Base-by-base conservation (phyloP, 805 yeast genomes). In the Pichia pseudocactophila region DNA sequence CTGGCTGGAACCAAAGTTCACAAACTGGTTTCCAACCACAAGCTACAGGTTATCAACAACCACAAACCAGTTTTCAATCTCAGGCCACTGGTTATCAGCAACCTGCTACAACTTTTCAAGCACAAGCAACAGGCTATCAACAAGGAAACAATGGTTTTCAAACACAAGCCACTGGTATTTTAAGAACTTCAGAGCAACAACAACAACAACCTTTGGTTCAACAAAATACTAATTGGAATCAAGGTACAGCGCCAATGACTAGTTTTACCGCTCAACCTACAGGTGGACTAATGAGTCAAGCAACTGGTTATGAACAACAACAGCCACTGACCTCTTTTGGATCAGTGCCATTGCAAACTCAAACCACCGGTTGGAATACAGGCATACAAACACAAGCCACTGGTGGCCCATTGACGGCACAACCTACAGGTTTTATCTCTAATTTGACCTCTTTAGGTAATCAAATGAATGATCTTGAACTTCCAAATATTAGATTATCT, bases 401-500 rank as follows among this genome's bases (percentile, higher is more conserved):
- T 12, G 39, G 40, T 34, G 40, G 43, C 31, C 61, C 56, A 16
- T 47, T 69, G 40, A 61, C 62, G 35, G 53, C 68, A 8, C 74
- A 65, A 50, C 71, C 67, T 37, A 71, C 78, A 13, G 77, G 79
- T 4, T 69, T 65, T 40, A 66, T 69, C 22, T 59, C 67, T 15
- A 44, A 62, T 9, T 46, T 56, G 36, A 36, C 49, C 13, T 22
- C 32, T 15, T 5, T 39, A 15, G 47, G 50, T 15, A 31, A 48
- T 4, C 50, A 50, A 13, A 78, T 80, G 56, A 69, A 63, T 32
- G 78, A 70, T 15, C 53, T 84, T 48, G 79, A 78, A 55, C 78
- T 83, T 48, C 92, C 92, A 34, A 67, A 66, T 50, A 83, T 85
- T 46, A 74, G 97, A 51, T 69, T 90, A 40, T 79, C 95, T 10